Evolutionary conservation across 768 basidiomycete species (phyloP), one percentile per base, ranked within the genome.

Genomic region (Mycena filopes): DNA sequence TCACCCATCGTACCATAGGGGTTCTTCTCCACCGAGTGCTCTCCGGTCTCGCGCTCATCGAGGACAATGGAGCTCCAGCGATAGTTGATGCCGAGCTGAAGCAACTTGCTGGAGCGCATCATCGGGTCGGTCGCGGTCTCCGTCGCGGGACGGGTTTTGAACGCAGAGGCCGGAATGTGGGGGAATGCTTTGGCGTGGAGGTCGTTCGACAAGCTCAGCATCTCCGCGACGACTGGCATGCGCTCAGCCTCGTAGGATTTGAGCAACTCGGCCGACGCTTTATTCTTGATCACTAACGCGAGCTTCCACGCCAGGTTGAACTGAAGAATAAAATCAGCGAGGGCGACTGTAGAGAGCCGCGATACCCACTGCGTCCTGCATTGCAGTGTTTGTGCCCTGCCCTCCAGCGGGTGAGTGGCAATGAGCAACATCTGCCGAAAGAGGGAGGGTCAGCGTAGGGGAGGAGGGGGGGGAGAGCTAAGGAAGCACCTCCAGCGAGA

Each of bases 41-140:
- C 11, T 15, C 36, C 36, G 15, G 11, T 5, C 31, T 12, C 31
- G 31, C 31, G 71, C 26, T 80, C 80, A 55, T 87, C 86, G 16
- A 83, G 25, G 1, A 87, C 76, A 23, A 86, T 77, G 0, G 81
- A 66, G 69, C 86, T 87, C 73, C 81, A 80, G 11, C 87, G 79
- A 68, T 83, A 87, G 72, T 87, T 87, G 46, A 87, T 77, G 10
- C 84, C 85, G 38, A 86, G 80, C 72, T 84, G 83, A 21, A 73
- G 67, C 6, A 84, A 60, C 2, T 71, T 69, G 20, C 71, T 69
- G 3, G 54, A 55, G 25, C 71, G 71, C 15, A 18, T 72, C 63
- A 72, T 73, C 41, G 28, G 28, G 46, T 10, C 26, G 75, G 11
- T 58, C 57, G 21, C 66, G 70, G 9, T 50, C 26, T 23, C 50